Evolutionary conservation across 306 rosid genomes (phyloP).

Genomic region (peach (Prunus persica)): DNA sequence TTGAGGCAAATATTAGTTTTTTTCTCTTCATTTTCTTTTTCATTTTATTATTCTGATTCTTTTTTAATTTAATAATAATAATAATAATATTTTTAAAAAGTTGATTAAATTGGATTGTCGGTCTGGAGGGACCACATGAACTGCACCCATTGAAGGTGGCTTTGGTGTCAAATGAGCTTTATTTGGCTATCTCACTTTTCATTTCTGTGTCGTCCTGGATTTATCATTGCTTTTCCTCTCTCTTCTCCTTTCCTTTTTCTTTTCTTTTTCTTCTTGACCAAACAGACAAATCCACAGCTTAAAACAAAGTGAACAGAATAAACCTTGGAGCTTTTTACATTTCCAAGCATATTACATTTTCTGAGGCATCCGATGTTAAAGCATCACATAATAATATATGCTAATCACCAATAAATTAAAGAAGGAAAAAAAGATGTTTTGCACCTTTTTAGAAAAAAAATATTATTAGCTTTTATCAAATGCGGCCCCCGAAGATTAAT

Average conservation of each 20-base stretch:
- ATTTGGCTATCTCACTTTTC: neutral
- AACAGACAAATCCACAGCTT: neutral
- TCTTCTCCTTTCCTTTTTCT: neutral
- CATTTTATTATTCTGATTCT: neutral
- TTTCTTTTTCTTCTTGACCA: neutral
- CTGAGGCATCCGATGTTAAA: neutral
- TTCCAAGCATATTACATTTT: conserved; percentile 8
- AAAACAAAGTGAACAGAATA: neutral
- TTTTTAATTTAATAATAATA: neutral
- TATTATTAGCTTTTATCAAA: neutral
- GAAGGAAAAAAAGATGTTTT: neutral
- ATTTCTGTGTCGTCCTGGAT: neutral
- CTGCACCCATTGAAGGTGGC: neutral
- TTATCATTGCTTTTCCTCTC: neutral
- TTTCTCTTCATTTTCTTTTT: neutral
- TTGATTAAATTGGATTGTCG: neutral
- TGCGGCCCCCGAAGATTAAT: neutral
- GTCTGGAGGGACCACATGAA: neutral
- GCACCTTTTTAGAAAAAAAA: neutral
- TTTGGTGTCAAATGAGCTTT: conserved; percentile 7
- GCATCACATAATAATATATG: too few relatives aligned
- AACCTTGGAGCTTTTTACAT: conserved; percentile 1
- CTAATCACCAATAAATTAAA: neutral
- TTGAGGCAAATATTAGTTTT: neutral
- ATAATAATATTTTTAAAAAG: neutral